A percentile compares a stretch with the other conserved stretches of the same genome.
These are phyloP conservation scores for Onygena corvina DNA, from an alignment of 2,329 filamentous ascomycete species.

Conservation along the genomic window DNA sequence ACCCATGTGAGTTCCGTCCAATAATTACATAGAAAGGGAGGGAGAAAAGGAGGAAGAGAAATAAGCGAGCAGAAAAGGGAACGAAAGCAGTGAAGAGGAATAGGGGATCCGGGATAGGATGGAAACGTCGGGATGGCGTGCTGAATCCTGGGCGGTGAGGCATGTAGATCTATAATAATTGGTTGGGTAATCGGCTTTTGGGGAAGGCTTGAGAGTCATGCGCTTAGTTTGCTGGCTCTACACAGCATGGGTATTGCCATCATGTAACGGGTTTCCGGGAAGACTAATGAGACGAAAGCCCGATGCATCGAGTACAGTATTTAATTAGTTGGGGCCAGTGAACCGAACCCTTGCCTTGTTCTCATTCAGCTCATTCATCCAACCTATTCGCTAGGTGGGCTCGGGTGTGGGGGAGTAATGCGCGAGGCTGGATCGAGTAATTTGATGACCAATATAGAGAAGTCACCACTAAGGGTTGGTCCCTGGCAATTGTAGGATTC, in stretches of 20 bases:
- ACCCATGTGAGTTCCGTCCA: conserved; percentile 1
- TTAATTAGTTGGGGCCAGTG: no score
- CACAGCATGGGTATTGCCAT: background rate
- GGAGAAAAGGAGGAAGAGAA: background rate
- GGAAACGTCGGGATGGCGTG: background rate
- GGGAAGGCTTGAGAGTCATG: background rate
- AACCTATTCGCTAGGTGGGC: background rate
- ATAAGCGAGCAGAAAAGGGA: no score
- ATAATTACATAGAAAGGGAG: conserved; percentile 1
- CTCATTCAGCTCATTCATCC: background rate
- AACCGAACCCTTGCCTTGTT: background rate
- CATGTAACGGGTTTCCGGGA: background rate
- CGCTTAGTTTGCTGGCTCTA: background rate
- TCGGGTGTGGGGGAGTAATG: no score
- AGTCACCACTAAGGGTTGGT: background rate
- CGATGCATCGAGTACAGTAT: background rate
- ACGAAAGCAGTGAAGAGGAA: no score
- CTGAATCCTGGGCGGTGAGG: background rate
- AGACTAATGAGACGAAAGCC: background rate
- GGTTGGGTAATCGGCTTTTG: background rate
- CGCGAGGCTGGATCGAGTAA: background rate
- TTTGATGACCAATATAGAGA: conserved; percentile 6
- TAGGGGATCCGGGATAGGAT: background rate
- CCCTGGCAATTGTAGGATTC: background rate
- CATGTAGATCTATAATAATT: background rate